Conservation (phyloP, 192 early-diverging fungal genomes). For the Coemansia sp. region DNA sequence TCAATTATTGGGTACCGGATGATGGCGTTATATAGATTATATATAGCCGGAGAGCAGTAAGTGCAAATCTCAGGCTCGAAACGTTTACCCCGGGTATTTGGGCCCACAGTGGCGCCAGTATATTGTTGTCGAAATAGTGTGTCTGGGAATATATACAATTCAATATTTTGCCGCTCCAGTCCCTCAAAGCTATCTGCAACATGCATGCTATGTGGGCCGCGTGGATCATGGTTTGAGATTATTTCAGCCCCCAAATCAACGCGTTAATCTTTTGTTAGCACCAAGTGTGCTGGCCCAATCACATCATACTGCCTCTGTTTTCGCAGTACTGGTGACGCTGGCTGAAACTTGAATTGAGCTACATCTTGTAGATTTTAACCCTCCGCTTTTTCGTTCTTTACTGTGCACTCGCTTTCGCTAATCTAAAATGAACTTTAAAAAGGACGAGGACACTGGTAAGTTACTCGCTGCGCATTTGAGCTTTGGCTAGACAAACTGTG, state of each 20-base stretch:
- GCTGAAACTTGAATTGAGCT: conserved; percentile 1
- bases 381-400: neutral
- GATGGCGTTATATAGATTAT: neutral
- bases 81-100: neutral
- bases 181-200: neutral
- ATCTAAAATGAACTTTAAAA: conserved; percentile 48
- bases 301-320: neutral
- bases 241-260: neutral
- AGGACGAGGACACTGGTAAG: conserved; percentile 55
- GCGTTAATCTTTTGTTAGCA: neutral
- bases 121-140: neutral
- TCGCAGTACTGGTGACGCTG: conserved; percentile 1
- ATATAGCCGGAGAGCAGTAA: neutral
- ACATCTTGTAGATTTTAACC: neutral
- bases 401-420: neutral
- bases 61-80: neutral
- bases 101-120: neutral
- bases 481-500: neutral
- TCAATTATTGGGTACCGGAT: neutral
- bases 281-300: conserved; percentile 22
- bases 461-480: neutral
- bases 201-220: neutral
- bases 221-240: neutral
- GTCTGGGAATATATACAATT: neutral
- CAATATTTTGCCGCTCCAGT: neutral